Base-by-base conservation (phyloP, 1,139 yeast species). In the Candida sanyaensis region DNA sequence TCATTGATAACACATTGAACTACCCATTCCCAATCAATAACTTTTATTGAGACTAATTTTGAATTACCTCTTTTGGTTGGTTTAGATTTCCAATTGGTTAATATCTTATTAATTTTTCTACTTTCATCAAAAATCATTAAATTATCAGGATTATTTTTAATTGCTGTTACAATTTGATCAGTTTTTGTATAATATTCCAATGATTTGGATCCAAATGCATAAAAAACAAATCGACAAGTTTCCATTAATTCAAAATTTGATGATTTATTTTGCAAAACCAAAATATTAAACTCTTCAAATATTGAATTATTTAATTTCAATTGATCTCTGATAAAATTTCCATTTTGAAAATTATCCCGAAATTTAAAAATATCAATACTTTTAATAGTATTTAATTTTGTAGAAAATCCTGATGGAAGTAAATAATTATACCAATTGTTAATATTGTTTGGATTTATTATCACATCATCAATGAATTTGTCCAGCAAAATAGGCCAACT, bases 401-500 rank as follows among this genome's bases (percentile, higher is more conserved):
- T 66, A 6, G 84, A 77, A 31, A 77, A 79, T 0, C 97, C 97
- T 0, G 96, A 83, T 1, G 96, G 87, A 37, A 91, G 67, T 3
- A 87, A 60, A 61, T 84, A 91, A 27, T 74, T 67, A 12, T 62
- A 68, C 84, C 92, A 83, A 27, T 63, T 55, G 8, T 58, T 53
- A 3, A 70, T 59, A 12, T 51, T 46, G 0, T 49, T 33, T 0
- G 53, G 47, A 37, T 64, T 61, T 2, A 56, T 54, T 1, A 80
- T 57, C 48, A 87, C 77, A 52, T 84, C 86, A n/a, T 67, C 64
- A 8, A 92, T 71, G 55, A 79, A 91, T 11, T 69, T 63, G 51
- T 79, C 78, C 3, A 89, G 83, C 30, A 92, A 60, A 17, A 90
- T 79, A 1, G 98, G 98, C 96, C 96, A 90, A 1, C 96, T 95